Percentiles rank a stretch among this genome's conserved stretches.
These are phyloP conservation scores for Coemansia sp. DNA, from an alignment of 192 early-diverging fungal species.

Conservation along the genomic window DNA sequence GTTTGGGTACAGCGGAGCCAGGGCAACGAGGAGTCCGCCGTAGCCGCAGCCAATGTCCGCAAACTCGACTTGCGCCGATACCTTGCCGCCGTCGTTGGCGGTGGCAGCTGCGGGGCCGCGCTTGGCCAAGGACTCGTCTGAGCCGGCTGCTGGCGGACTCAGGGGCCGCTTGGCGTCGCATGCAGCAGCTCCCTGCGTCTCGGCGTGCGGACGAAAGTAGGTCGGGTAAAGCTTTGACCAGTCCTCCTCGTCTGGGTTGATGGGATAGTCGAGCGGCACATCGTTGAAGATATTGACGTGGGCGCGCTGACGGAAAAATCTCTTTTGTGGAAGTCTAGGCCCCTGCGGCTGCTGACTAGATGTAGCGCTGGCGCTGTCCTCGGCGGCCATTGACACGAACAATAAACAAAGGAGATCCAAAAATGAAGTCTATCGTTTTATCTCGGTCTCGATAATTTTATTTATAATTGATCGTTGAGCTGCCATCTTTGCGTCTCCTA, in stretches of 20 bases:
- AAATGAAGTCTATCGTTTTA: too few species aligned
- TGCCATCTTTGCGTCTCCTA: too few species aligned
- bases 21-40: constrained; percentile 86
- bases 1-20: constrained; percentile 91
- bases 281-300: constrained; percentile 99
- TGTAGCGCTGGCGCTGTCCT: neutral
- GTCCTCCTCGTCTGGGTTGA: constrained; percentile 79
- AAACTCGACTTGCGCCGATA: constrained; percentile 75
- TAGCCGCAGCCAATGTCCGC: constrained; percentile 99
- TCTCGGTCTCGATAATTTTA: too few species aligned
- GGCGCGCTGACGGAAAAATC: constrained; percentile 84
- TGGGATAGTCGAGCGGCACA: constrained; percentile 89
- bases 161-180: constrained; percentile 20
- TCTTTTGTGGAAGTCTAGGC: constrained; percentile 69
- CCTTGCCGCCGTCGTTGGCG: neutral
- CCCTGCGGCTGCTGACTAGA: constrained; percentile 4
- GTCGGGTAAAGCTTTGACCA: constrained; percentile 90
- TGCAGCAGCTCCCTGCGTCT: constrained; percentile 5
- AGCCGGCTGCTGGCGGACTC: constrained; percentile 8
- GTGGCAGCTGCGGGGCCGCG: constrained; percentile 22
- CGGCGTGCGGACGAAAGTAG: constrained; percentile 29
- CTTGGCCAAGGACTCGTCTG: constrained; percentile 13
- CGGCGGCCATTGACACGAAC: constrained; percentile 17
- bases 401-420: too few species aligned
- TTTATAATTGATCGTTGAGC: too few species aligned